Percentiles rank a stretch among this genome's conserved stretches.
These are phyloP conservation scores for Daldinia eschscholtzii DNA, from an alignment of 2,329 filamentous ascomycete genomes.

Conservation along the genomic window DNA sequence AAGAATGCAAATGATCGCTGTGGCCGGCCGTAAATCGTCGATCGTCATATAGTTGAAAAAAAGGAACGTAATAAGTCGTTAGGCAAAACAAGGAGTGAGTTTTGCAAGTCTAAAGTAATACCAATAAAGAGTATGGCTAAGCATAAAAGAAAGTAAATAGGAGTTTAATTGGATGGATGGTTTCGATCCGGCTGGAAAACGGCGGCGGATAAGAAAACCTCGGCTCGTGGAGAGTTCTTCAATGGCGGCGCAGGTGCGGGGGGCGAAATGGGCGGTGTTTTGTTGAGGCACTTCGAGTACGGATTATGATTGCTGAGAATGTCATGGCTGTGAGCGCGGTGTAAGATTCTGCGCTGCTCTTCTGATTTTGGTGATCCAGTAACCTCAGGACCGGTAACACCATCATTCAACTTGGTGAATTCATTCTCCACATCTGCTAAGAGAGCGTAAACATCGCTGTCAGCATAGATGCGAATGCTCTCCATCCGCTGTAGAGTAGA, in stretches of 20 bases:
- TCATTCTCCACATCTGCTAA: constrained; percentile 75
- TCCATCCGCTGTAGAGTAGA: constrained; percentile 59
- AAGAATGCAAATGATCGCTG: constrained; percentile 45
- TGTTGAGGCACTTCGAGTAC: constrained; percentile 41
- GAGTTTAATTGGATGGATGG: constrained; percentile 23
- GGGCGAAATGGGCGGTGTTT: constrained; percentile 52
- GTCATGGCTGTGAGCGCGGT: constrained; percentile 66
- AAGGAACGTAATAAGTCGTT: constrained; percentile 18
- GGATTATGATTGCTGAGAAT: constrained; percentile 55
- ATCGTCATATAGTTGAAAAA: constrained; percentile 39
- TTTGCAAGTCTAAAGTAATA: constrained; percentile 20
- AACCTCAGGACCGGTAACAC: constrained; percentile 39
- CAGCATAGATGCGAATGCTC: constrained; percentile 77
- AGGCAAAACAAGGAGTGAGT: constrained; percentile 18
- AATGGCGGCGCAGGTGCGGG: constrained; percentile 54
- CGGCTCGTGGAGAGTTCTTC: constrained; percentile 51
- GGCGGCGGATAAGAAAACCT: constrained; percentile 63
- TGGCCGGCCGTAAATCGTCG: constrained; percentile 50
- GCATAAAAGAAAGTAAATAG: constrained; percentile 6
- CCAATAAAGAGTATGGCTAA: background rate
- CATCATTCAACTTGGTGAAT: constrained; percentile 62
- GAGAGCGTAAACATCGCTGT: constrained; percentile 74
- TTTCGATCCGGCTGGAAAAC: constrained; percentile 60
- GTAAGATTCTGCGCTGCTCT: constrained; percentile 57
- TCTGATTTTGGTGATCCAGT: constrained; percentile 46